Percentiles rank a stretch among this genome's conserved stretches.
Evolutionary conservation across 2,329 filamentous ascomycete species (phyloP).

Genomic region (Dichotomopilus funicola): DNA sequence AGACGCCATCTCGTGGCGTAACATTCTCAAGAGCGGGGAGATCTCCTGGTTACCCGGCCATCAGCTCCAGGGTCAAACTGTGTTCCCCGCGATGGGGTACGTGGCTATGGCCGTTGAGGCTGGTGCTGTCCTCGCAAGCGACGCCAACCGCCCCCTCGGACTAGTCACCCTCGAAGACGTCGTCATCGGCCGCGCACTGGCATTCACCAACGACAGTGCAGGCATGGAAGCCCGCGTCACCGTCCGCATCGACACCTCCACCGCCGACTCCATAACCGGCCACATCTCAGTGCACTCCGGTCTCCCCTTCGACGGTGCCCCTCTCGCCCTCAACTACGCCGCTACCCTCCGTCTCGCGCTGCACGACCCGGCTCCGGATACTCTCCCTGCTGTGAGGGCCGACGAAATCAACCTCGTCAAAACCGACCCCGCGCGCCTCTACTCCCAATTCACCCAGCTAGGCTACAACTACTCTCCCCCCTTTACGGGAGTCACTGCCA

Average conservation of each 20-base stretch:
- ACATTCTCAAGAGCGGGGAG: constrained; percentile 11
- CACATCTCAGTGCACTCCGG: neutral
- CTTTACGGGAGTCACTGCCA: constrained; percentile 6
- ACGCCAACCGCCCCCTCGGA: neutral
- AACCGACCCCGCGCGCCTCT: neutral
- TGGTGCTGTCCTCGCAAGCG: neutral
- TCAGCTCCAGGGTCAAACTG: constrained; percentile 29
- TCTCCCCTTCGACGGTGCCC: neutral
- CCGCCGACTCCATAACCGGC: neutral
- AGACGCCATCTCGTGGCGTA: constrained; percentile 12
- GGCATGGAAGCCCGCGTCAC: constrained; percentile 6
- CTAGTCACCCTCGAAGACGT: constrained; percentile 5
- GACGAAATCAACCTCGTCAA: constrained; percentile 6
- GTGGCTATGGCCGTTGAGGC: constrained; percentile 40
- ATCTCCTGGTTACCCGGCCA: constrained; percentile 35
- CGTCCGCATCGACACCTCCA: no score
- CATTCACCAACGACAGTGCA: constrained; percentile 5
- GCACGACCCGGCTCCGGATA: neutral
- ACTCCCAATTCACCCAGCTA: constrained; percentile 7
- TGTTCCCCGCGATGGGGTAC: constrained; percentile 42
- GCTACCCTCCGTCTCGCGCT: neutral
- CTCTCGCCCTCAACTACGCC: neutral
- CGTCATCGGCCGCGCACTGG: constrained; percentile 18
- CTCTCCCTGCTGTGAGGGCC: neutral
- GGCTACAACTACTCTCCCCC: constrained; percentile 9